Evolutionary conservation across 768 basidiomycete genomes (phyloP).

Genomic region (Tricholoma bakamatsutake): DNA sequence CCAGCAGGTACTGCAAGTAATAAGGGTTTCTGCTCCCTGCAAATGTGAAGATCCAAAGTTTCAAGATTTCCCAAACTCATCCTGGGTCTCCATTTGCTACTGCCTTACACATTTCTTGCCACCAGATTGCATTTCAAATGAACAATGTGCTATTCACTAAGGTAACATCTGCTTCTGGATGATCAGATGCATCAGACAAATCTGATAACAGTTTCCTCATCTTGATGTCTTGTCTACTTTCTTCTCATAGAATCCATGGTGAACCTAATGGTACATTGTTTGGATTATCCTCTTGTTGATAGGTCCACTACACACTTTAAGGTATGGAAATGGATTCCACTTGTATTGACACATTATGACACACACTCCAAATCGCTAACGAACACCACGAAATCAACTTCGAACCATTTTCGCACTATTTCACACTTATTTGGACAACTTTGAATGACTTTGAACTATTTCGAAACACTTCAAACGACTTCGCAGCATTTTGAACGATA

Average conservation of each 20-base stretch:
- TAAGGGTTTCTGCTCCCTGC: conserved; percentile 19
- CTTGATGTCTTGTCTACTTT: background rate
- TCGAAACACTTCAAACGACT: too few relatives aligned
- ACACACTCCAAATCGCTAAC: too few relatives aligned
- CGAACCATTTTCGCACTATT: too few relatives aligned
- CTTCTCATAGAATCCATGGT: conserved; percentile 2
- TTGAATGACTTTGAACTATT: too few relatives aligned
- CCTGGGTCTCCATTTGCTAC: conserved; percentile 19
- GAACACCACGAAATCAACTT: too few relatives aligned
- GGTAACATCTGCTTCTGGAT: conserved; percentile 7
- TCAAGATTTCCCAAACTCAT: conserved; percentile 19
- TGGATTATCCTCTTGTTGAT: background rate
- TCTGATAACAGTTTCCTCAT: conserved; percentile 1
- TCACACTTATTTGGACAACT: too few relatives aligned
- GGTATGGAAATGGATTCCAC: too few relatives aligned
- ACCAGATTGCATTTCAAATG: conserved; percentile 17
- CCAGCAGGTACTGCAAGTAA: conserved; percentile 21
- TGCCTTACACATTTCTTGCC: conserved; percentile 18
- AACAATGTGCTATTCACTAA: conserved; percentile 18
- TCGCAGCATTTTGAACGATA: too few relatives aligned
- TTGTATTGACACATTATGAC: too few relatives aligned
- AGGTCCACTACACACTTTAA: too few relatives aligned
- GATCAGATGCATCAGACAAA: background rate
- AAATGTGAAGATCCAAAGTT: conserved; percentile 22
- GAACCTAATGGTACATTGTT: conserved; percentile 3